Base-by-base conservation (phyloP, 164 flowering plant species). In the Stephania cephalantha region DNA sequence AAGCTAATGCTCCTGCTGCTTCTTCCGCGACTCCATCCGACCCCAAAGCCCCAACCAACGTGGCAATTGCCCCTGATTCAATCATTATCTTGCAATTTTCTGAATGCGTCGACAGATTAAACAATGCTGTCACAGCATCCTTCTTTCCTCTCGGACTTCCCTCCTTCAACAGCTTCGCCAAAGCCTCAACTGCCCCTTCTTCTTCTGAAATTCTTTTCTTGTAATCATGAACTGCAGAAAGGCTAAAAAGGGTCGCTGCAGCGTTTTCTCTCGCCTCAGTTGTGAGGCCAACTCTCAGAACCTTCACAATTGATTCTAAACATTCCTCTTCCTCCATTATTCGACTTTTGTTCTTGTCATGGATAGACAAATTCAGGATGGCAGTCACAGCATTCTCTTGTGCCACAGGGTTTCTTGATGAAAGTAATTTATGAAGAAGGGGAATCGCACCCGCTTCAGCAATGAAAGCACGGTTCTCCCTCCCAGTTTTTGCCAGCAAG, bases 311-410 rank as follows among this genome's bases (percentile, higher is more conserved):
- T 1, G 90, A 83, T 31, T 79, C 78, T 75, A 96, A 79, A 78
- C 97, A 92, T 25, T 93, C 98, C 61, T 82, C 84, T 72, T 88
- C 95, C 35, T 90, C 91, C 89, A 96, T 92, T 4, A 96, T 92
- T 30, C 84, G 81, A 75, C 87, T 78, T 74, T 90, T 96, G 81
- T 96, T 96, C 84, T 88, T 83, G 44, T 92, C 99, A 75, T 86
- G 83, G 30, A 96, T 96, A 0, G 99, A 96, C 9, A 96, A 73
- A 77, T 96, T 96, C 11, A 96, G 90, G 83, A 96, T 83, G 6
- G 99, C 97, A 0, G 99, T 96, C 3, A 96, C 98, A 0, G 99
- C 84, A 84, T 94, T 96, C 82, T 92, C 99, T 79, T 96, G 98
- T 5, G 97, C 91, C 66, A 84, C 69, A 20, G 90, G 80, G 72